Evolutionary conservation across 2,329 filamentous ascomycete species (phyloP), one percentile per base, ranked within the genome.

Genomic region (Diaporthe sp.): DNA sequence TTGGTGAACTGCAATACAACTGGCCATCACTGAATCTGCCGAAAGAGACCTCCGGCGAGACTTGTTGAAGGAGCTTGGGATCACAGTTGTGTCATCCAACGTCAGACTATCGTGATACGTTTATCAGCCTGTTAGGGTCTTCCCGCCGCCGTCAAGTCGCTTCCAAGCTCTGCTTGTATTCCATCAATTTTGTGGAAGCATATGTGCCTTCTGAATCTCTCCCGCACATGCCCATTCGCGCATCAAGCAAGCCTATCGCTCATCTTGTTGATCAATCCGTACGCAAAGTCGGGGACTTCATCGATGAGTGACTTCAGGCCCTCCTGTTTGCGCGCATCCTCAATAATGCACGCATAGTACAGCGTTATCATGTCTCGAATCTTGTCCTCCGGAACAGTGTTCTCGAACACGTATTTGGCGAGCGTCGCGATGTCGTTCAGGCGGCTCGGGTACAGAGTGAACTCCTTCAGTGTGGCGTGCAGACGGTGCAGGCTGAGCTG

Each of bases 301-400:
- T 67, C 28, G 9, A 74, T 52, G 42, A 76, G 67, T 12, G 67
- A 68, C 55, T 73, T 58, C 45, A 74, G 25, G 3, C 50, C 60
- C 1, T 68, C 71, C 1, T 76, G 42, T 17, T 76, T 68, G 19
- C n/a, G 42, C 28, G 54, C 74, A 57, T 76, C 64, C 57, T 78
- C 76, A 4, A 73, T 50, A 3, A 76, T 74, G 30, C 76, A 78
- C 3, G 76, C 72, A 3, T 73, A 73, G 54, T 77, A 77, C 9
- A 72, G 72, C 1, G 70, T 50, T 2, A 77, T 35, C 42, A 77
- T 72, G 0, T 57, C 33, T 33, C 76, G 71, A 3, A 77, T 72
- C 67, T 54, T 57, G 50, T 77, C 76, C 10, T 57, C 54, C 0
- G 55, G 40, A 4, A 47, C 54, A 15, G 76, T 77, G n/a, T 77